Evolutionary conservation across 2,329 filamentous ascomycete species (phyloP).

Genomic region (Ophiostoma ulmi): DNA sequence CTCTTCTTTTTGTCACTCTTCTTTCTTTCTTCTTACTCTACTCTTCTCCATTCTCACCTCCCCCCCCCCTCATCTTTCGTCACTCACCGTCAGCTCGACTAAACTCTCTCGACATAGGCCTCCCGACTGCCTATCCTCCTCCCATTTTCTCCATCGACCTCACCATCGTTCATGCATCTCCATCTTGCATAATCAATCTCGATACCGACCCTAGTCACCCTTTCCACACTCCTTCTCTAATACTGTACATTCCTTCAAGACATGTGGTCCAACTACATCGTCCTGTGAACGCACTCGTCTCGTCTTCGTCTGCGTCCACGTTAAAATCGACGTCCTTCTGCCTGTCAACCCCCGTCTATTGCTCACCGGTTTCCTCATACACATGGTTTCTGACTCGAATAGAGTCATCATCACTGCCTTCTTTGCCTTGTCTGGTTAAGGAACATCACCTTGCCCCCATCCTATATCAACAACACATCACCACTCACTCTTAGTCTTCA

Average conservation of each 20-base stretch:
- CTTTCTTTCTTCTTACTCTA: constrained; percentile 7
- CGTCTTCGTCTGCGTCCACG: constrained; percentile 24
- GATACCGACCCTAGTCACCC: background rate
- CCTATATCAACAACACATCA: background rate
- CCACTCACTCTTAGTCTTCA: background rate
- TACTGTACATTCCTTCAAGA: constrained; percentile 18
- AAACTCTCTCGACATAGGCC: constrained; percentile 7
- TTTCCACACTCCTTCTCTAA: background rate
- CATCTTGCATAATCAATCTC: constrained; percentile 16
- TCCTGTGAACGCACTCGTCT: constrained; percentile 26
- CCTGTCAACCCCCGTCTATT: constrained; percentile 17
- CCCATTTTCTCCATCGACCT: background rate
- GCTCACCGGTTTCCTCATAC: constrained; percentile 25
- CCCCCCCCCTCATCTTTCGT: background rate
- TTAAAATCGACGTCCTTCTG: constrained; percentile 21
- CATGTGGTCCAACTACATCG: constrained; percentile 21
- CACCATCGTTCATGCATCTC: constrained; percentile 19
- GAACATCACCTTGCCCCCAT: constrained; percentile 8
- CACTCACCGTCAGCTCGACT: constrained; percentile 3
- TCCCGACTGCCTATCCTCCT: constrained; percentile 2
- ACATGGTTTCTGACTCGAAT: constrained; percentile 15
- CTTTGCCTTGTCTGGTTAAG: constrained; percentile 3
- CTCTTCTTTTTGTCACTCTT: constrained; percentile 10
- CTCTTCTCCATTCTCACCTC: background rate
- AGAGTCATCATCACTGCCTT: constrained; percentile 14